A percentile compares a stretch with the other conserved stretches of the same genome.
phyloP scores from a whole-genome alignment of 140 eudicot species.

The Anethum foeniculum region DNA sequence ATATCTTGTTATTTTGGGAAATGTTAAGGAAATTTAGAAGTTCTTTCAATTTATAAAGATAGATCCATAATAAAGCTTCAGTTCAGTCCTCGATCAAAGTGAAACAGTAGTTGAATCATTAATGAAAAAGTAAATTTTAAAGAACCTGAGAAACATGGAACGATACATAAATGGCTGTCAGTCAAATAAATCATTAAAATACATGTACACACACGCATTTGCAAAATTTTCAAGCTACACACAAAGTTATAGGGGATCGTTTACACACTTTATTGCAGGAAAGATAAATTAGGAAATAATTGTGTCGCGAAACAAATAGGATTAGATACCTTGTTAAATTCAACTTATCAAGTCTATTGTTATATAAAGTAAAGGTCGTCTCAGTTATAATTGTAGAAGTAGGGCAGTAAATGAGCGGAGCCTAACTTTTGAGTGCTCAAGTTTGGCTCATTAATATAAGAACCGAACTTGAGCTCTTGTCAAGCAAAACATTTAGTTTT shows the following conservation, averaged over 20 bases:
- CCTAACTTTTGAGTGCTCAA: too few species aligned
- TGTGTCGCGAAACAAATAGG: neutral
- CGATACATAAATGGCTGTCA: neutral
- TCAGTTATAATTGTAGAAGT: too few species aligned
- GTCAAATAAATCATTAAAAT: too few species aligned
- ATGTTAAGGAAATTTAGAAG: neutral
- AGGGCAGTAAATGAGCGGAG: too few species aligned
- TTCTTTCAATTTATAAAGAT: neutral
- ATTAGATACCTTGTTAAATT: neutral
- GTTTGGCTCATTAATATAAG: too few species aligned
- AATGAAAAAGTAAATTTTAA: neutral
- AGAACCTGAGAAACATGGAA: neutral
- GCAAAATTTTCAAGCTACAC: neutral
- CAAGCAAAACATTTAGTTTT: too few species aligned
- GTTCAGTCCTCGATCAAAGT: neutral
- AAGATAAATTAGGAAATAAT: neutral
- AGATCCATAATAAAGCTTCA: neutral
- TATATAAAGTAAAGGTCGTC: neutral
- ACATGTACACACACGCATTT: neutral
- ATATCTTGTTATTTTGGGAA: neutral
- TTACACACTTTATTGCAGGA: neutral
- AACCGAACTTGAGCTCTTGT: too few species aligned
- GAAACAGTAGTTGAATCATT: neutral
- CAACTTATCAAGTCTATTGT: neutral
- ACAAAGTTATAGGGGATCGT: neutral